phyloP scores from a whole-genome alignment of 2,329 filamentous ascomycete species.

The Xylaria sp. region DNA sequence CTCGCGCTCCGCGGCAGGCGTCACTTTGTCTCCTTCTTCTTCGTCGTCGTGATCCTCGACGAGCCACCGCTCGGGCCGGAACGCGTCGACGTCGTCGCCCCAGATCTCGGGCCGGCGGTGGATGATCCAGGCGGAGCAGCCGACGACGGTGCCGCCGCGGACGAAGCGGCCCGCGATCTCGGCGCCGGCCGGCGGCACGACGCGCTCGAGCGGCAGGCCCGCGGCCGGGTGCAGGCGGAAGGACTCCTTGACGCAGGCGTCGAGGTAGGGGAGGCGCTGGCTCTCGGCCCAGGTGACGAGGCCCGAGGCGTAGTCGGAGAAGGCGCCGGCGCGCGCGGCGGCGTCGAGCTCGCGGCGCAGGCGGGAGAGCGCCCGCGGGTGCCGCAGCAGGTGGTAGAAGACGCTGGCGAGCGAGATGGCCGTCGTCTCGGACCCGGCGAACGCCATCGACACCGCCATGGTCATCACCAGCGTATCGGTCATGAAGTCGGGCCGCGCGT shows the following conservation, averaged over 20 bases:
- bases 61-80: slow-evolving; percentile 70
- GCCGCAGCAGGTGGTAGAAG: slow-evolving; percentile 74
- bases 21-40: slow-evolving; percentile 44
- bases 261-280: slow-evolving; percentile 73
- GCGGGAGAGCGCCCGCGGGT: slow-evolving; percentile 56
- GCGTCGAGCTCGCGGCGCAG: slow-evolving; percentile 66
- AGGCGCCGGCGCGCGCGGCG: slow-evolving; percentile 54
- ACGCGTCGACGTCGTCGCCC: slow-evolving; percentile 66
- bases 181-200: slow-evolving; percentile 67
- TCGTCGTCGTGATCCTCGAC: too few relatives aligned
- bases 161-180: slow-evolving; percentile 66
- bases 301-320: slow-evolving; percentile 55
- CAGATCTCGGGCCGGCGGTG: slow-evolving; percentile 71
- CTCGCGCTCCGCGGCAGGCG: slow-evolving; percentile 32
- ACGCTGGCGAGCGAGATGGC: slow-evolving; percentile 72
- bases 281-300: slow-evolving; percentile 71
- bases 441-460: slow-evolving; percentile 72
- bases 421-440: slow-evolving; percentile 79
- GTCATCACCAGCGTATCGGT: slow-evolving; percentile 69
- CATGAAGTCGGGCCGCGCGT: slow-evolving; percentile 72
- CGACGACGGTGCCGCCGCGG: slow-evolving; percentile 72
- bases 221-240: slow-evolving; percentile 77
- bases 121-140: slow-evolving; percentile 75
- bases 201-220: slow-evolving; percentile 71
- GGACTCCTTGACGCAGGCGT: slow-evolving; percentile 77